Evolutionary conservation across 192 early-diverging fungal genomes (phyloP), one percentile per base, ranked within the genome.

Genomic region (Chytriomyces hyalinus): DNA sequence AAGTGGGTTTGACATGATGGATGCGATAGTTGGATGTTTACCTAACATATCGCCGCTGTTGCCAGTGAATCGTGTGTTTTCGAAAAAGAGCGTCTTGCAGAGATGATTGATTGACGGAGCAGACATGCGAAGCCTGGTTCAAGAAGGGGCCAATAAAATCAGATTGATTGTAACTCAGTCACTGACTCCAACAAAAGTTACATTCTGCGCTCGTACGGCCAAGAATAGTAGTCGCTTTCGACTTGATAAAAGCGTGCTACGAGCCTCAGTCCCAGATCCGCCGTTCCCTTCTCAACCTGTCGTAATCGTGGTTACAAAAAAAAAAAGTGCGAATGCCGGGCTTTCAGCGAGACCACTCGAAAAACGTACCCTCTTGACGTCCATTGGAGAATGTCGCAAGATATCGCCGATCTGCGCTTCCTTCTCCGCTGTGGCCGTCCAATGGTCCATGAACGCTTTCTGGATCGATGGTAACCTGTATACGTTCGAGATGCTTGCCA

Each of bases 1-100:
- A 3, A 17, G 45, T 26, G n/a, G 67, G 15, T 20, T 15, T 20
- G 17, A 46, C 61, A 24, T 22, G 5, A 70, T 20, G 64, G 8
- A 59, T 13, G 28, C 2, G 22, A 53, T 65, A 36, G 26, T 57
- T 7, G 0, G 1, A 70, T 62, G 45, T 76, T 79, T 36, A 80
- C 82, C 51, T 44, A 83, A 28, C 61, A 71, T 77, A 75, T 78
- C 66, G 15, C 82, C 81, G 46, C 82, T 74, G 61, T 78, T 85
- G 7, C 75, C 77, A 73, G 83, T 83, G 72, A 90, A 93, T 9
- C 91, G 88, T 36, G 94, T 98, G 85, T 98, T 98, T 80, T 96
- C 94, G 69, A 98, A 87, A 6, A 97, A 81, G 0, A 98, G 83
- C 5, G 91, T 90, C 76, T 98, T 98, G 87, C 96, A 98, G 61